Evolutionary conservation across 1,284 basidiomycete species (phyloP).

Genomic region (Apiotrichum porosum): DNA sequence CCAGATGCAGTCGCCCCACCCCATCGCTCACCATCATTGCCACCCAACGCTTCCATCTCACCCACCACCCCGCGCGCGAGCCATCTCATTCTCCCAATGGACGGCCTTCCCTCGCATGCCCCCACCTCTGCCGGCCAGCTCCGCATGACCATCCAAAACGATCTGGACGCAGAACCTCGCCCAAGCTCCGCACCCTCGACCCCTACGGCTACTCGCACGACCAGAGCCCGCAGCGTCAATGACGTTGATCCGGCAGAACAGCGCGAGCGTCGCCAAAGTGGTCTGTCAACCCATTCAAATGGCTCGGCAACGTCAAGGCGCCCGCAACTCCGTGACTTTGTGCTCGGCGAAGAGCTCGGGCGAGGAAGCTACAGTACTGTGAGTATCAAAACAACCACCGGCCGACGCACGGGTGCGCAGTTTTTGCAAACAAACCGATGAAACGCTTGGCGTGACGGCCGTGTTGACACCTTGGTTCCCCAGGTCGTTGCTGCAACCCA

Average conservation of each 20-base stretch:
- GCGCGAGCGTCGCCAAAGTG: constrained; percentile 37
- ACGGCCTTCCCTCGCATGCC: neutral
- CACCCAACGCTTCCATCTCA: constrained; percentile 3
- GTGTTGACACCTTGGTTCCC: neutral
- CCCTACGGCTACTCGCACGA: neutral
- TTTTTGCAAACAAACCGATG: no score
- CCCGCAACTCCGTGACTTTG: constrained; percentile 37
- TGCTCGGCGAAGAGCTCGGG: constrained; percentile 47
- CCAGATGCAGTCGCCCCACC: neutral
- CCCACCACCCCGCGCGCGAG: constrained; percentile 25
- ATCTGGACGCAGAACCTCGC: neutral
- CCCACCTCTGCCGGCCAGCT: neutral
- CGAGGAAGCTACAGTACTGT: constrained; percentile 49
- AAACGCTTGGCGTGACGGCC: no score
- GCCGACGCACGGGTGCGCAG: no score
- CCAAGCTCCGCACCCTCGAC: neutral
- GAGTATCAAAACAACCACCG: constrained; percentile 6
- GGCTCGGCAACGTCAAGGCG: constrained; percentile 17
- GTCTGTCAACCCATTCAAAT: constrained; percentile 24
- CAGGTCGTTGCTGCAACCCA: constrained; percentile 1
- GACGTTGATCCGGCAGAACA: constrained; percentile 6
- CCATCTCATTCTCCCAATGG: neutral
- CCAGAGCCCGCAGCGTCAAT: constrained; percentile 5
- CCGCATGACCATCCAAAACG: neutral
- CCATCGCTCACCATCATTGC: constrained; percentile 9